Conservation (phyloP, 1,284 basidiomycete genomes). For the Uromyces viciae-fabae region DNA sequence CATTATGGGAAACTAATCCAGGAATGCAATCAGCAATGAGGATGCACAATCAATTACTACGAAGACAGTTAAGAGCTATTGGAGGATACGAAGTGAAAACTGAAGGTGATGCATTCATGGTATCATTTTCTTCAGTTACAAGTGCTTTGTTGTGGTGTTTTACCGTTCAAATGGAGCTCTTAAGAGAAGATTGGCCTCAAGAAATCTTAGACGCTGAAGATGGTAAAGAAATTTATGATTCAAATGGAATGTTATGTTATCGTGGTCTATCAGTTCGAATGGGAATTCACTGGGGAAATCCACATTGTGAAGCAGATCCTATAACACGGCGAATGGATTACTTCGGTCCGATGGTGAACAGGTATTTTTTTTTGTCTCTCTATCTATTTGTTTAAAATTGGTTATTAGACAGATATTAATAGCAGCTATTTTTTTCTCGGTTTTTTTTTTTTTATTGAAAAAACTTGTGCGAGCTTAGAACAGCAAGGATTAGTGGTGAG, state of each 20-base stretch:
- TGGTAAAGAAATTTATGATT: slow-evolving; percentile 70
- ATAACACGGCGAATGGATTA: slow-evolving; percentile 92
- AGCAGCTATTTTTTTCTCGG: slow-evolving; percentile 64
- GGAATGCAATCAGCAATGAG: slow-evolving; percentile 95
- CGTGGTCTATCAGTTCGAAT: slow-evolving; percentile 91
- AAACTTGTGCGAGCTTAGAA: slow-evolving; percentile 55
- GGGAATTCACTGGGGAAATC: slow-evolving; percentile 91
- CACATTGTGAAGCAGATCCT: slow-evolving; percentile 87
- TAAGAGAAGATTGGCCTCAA: slow-evolving; percentile 85
- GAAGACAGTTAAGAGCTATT: slow-evolving; percentile 80
- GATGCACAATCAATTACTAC: slow-evolving; percentile 81
- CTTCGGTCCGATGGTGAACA: slow-evolving; percentile 55
- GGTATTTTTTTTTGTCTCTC: background rate
- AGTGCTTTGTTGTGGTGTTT: slow-evolving; percentile 88
- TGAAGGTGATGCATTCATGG: slow-evolving; percentile 99
- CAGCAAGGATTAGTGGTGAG: slow-evolving; percentile 75
- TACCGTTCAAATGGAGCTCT: slow-evolving; percentile 77
- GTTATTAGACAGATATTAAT: slow-evolving; percentile 64
- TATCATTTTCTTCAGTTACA: slow-evolving; percentile 84
- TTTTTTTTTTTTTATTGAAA: slow-evolving; percentile 18
- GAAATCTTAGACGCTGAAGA: slow-evolving; percentile 92
- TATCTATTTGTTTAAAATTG: slow-evolving; percentile 66
- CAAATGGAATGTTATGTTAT: slow-evolving; percentile 66
- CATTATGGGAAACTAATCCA: slow-evolving; percentile 92
- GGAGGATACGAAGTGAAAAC: slow-evolving; percentile 99